phyloP scores from a whole-genome alignment of 1,139 yeast genomes.

The Barnettozyma hawaiiensis region DNA sequence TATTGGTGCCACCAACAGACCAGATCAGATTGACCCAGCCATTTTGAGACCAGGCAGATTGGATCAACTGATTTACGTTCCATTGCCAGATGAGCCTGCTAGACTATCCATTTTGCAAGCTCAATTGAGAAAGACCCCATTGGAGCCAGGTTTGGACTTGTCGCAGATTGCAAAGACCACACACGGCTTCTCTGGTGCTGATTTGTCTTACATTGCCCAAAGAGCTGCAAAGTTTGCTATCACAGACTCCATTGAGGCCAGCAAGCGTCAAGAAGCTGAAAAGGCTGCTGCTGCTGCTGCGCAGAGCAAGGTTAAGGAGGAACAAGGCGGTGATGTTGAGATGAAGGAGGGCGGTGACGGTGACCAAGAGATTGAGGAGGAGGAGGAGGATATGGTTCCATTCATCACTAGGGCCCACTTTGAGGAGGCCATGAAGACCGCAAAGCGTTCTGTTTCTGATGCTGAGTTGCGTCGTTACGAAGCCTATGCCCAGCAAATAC shows the following conservation, averaged over 20 bases:
- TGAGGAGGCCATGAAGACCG: conserved; percentile 99
- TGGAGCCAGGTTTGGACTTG: conserved; percentile 93
- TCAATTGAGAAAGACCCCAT: conserved; percentile 96
- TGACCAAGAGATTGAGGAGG: conserved; percentile 59
- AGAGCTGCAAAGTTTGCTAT: conserved; percentile 98
- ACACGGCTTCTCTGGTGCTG: conserved; percentile 98
- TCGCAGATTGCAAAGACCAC: conserved; percentile 87
- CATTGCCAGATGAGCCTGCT: conserved; percentile 93
- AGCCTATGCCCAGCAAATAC: conserved; percentile 95
- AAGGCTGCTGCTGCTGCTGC: conserved; percentile 46
- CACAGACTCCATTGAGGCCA: conserved; percentile 94
- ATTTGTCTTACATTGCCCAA: conserved; percentile 93
- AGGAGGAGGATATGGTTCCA: conserved; percentile 58
- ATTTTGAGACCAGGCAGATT: conserved; percentile 97
- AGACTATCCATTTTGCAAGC: conserved; percentile 91
- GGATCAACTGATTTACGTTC: conserved; percentile 96
- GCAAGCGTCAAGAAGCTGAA: conserved; percentile 47
- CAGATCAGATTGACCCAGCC: conserved; percentile 98
- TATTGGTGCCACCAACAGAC: conserved; percentile 98
- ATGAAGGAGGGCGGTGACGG: conserved; percentile 43
- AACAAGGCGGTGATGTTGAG: conserved; percentile 58
- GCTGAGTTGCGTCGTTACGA: conserved; percentile 98
- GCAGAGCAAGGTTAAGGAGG: conserved; percentile 39
- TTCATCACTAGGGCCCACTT: conserved; percentile 88
- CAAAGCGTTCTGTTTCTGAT: conserved; percentile 94